Base-by-base conservation (phyloP, 1,284 basidiomycete species). In the Pseudozyma pruni region DNA sequence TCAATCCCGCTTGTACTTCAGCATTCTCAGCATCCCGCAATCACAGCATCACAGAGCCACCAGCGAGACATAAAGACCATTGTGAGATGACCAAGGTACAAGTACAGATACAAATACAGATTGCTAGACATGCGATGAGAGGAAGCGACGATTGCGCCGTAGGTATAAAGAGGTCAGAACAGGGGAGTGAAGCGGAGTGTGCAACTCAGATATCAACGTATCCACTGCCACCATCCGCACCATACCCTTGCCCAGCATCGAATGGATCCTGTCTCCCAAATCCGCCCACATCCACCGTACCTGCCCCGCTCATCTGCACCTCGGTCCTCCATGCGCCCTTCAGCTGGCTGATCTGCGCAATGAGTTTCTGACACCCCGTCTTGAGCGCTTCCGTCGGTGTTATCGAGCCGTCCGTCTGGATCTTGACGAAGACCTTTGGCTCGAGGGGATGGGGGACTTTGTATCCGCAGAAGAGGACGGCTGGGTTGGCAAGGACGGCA, bases 371-470 rank as follows among this genome's bases (percentile, higher is more conserved):
- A 81, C 92, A 93, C 0, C 93, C 93, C 63, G 90, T 86, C 81
- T 94, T 91, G 35, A 98, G 88, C 17, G 90, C 89, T 41, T 89
- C 89, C 62, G 91, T 87, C 0, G 95, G 94, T 19, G 94, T 91
- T 44, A 90, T 83, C 1, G 88, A 87, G 22, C 94, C 94, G 83
- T 98, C 93, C 1, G 94, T 97, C 84, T 98, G 95, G 61, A 98
- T 89, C 83, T 96, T 97, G 83, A 98, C 87, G 35, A 91, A 86
- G 83, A 98, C 95, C 78, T 93, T 88, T 8, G 95, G 94, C 70
- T 97, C 92, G 17, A 97, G 88, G 1, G 96, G 95, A 79, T 98
- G 95, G 0, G 95, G 94, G 34, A 95, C 93, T 85, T 94, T 94
- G 88, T 98, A 98, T 0, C 95, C 95, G 3, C 94, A 94, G 82